Percentiles rank a stretch among this genome's conserved stretches.
Evolutionary conservation across 2,329 filamentous ascomycete species (phyloP).

Genomic region (Pleomassaria siparia): DNA sequence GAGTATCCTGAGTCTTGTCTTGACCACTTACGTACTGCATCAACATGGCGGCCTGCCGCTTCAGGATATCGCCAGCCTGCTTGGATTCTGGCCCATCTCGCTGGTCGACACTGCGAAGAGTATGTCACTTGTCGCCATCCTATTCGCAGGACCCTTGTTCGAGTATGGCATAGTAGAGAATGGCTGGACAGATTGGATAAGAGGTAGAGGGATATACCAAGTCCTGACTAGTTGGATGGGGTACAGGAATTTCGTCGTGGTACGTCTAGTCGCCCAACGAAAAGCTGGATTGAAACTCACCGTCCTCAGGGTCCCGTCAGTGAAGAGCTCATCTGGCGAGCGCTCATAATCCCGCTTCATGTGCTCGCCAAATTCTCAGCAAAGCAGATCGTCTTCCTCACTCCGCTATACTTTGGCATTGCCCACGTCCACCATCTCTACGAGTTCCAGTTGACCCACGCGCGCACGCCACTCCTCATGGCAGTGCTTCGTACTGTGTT

Average conservation of each 20-base stretch:
- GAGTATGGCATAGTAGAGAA: conserved; percentile 75
- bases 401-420: conserved; percentile 87
- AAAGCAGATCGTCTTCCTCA: conserved; percentile 70
- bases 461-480: conserved; percentile 63
- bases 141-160: conserved; percentile 85
- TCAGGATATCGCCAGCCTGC: conserved; percentile 62
- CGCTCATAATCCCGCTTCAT: conserved; percentile 79
- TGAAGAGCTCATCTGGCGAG: conserved; percentile 92
- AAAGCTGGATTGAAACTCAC: conserved; percentile 7
- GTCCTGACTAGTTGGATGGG: conserved; percentile 71
- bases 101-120: conserved; percentile 63
- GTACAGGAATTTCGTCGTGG: conserved; percentile 85
- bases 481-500: conserved; percentile 73
- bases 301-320: conserved; percentile 69
- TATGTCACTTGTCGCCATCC: conserved; percentile 70
- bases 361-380: conserved; percentile 62
- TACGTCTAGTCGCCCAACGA: conserved; percentile 49
- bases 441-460: conserved; percentile 83
- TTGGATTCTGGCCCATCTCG: conserved; percentile 81
- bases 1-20: conserved; percentile 66
- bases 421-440: conserved; percentile 96
- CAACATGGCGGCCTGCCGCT: conserved; percentile 54
- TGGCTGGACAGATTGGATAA: conserved; percentile 65
- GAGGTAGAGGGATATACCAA: conserved; percentile 57
- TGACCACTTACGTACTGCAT: conserved; percentile 68